These are phyloP conservation scores for Geum urbanum DNA, from an alignment of 306 rosid species.

Conservation along the genomic window DNA sequence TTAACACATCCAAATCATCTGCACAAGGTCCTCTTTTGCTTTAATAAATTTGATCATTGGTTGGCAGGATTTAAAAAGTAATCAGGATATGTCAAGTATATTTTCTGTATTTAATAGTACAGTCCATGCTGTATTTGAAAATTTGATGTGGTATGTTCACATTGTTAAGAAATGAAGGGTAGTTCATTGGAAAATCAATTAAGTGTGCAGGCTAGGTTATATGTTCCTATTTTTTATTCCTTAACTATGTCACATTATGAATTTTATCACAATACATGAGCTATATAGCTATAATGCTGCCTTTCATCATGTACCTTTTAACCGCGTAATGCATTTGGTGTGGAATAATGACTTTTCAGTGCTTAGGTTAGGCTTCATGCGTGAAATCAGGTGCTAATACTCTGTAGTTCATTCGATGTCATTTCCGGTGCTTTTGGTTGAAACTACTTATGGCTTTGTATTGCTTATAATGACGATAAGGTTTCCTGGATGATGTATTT, in stretches of 20 bases:
- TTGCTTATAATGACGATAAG: constrained; percentile 1
- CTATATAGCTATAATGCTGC: neutral
- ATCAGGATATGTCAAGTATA: neutral
- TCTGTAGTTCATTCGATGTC: neutral
- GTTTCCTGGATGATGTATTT: constrained; percentile 18
- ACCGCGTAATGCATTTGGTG: neutral
- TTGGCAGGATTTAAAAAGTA: neutral
- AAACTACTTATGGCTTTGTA: neutral
- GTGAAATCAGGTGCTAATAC: neutral
- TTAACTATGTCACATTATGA: neutral
- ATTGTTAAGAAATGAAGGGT: neutral
- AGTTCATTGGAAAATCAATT: neutral
- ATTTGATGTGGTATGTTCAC: neutral
- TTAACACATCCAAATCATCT: neutral
- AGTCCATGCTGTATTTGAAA: neutral
- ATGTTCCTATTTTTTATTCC: neutral
- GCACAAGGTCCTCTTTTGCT: neutral
- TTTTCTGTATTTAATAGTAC: neutral
- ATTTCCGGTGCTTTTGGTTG: constrained; percentile 8
- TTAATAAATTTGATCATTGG: neutral
- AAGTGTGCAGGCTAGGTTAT: neutral
- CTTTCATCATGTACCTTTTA: neutral
- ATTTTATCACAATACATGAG: neutral
- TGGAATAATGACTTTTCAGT: neutral
- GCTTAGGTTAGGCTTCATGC: neutral